Conservation (phyloP, 495 filamentous ascomycete species). For the Penicillium waksmanii region DNA sequence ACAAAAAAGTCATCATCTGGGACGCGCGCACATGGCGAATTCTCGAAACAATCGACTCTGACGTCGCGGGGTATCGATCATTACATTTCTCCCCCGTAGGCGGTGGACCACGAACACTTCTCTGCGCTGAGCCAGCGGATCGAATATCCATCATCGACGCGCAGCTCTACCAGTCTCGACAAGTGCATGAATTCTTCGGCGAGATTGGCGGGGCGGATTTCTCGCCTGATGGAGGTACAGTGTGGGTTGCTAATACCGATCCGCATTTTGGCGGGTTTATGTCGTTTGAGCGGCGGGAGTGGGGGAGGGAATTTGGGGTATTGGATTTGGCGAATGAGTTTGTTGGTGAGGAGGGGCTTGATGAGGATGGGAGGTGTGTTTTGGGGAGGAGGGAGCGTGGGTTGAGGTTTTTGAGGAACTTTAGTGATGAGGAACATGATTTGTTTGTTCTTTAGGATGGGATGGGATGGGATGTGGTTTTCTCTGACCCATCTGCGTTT, state of each 20-base stretch:
- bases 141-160: slow-evolving; percentile 80
- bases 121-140: slow-evolving; percentile 85
- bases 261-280: slow-evolving; percentile 76
- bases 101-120: slow-evolving; percentile 70
- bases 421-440: slow-evolving; percentile 43
- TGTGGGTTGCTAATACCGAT: slow-evolving; percentile 79
- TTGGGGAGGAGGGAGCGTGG: slow-evolving; percentile 37
- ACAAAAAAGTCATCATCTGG: slow-evolving; percentile 82
- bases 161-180: slow-evolving; percentile 64
- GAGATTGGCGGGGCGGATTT: slow-evolving; percentile 80
- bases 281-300: slow-evolving; percentile 67
- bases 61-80: slow-evolving; percentile 77
- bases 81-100: slow-evolving; percentile 83
- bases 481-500: not conserved
- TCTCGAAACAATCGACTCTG: slow-evolving; percentile 67
- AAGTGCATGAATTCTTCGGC: slow-evolving; percentile 84
- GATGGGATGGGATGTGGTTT: not conserved
- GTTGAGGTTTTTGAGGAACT: slow-evolving; percentile 38
- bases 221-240: slow-evolving; percentile 67
- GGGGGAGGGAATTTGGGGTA: slow-evolving; percentile 37
- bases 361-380: slow-evolving; percentile 40
- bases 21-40: slow-evolving; percentile 76
- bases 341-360: slow-evolving; percentile 38
- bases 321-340: slow-evolving; percentile 43
- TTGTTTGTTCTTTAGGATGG: slow-evolving; percentile 32